Percentiles rank a stretch among this genome's conserved stretches.
Conservation (phyloP, 768 basidiomycete species). For the Phlebiopsis flavidoalba region DNA sequence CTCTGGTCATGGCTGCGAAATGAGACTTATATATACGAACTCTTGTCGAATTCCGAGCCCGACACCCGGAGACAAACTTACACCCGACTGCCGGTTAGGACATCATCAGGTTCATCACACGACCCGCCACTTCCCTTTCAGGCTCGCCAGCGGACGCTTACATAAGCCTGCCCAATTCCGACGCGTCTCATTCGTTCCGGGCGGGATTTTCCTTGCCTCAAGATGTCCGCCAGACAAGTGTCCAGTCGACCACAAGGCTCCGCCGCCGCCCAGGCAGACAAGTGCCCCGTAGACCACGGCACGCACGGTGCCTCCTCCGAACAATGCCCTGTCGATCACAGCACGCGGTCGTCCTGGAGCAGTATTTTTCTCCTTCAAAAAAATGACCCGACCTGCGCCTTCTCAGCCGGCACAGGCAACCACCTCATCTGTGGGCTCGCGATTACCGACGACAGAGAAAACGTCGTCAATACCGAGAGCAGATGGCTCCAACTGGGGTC, state of each 20-base stretch:
- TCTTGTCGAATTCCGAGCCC: too few relatives aligned
- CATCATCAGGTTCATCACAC: too few relatives aligned
- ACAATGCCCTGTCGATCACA: constrained; percentile 66
- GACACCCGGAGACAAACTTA: not conserved
- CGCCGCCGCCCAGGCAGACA: constrained; percentile 10
- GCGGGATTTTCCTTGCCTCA: not conserved
- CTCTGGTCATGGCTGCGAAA: constrained; percentile 1
- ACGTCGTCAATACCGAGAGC: constrained; percentile 83
- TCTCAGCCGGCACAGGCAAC: constrained; percentile 4
- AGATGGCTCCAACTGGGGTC: constrained; percentile 76
- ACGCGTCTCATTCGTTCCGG: not conserved
- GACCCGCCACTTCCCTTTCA: too few relatives aligned
- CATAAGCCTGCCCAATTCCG: constrained; percentile 8
- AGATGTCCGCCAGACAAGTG: constrained; percentile 13
- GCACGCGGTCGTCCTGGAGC: constrained; percentile 32
- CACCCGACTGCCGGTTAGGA: not conserved
- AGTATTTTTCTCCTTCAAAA: constrained; percentile 15
- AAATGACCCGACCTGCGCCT: not conserved
- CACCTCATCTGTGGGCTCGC: not conserved
- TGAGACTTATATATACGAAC: too few relatives aligned
- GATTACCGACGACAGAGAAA: constrained; percentile 71
- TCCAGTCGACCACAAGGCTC: constrained; percentile 11
- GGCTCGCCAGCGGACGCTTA: not conserved
- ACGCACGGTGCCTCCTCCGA: constrained; percentile 1
- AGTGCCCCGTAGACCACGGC: constrained; percentile 30